These are phyloP conservation scores for Puccinia novopanici DNA, from an alignment of 1,284 basidiomycete species.

Conservation along the genomic window DNA sequence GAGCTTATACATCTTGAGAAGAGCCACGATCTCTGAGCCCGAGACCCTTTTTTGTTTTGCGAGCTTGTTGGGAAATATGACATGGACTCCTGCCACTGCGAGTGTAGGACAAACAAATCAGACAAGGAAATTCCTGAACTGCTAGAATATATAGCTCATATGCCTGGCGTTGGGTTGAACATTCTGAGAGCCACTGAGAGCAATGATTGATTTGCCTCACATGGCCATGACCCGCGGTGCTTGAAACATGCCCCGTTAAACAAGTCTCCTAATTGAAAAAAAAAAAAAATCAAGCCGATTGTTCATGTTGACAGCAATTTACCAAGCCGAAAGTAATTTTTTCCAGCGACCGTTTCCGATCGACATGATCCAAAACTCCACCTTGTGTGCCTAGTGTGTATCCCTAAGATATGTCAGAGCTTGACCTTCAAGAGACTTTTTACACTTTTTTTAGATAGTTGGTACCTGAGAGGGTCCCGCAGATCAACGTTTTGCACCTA, in stretches of 20 bases:
- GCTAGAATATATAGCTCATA: background rate
- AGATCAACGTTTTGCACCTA: slow-evolving; percentile 12
- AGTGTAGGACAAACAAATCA: slow-evolving; percentile 8
- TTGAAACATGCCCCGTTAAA: slow-evolving; percentile 1
- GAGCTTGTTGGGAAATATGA: background rate
- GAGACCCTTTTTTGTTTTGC: background rate
- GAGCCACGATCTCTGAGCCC: background rate
- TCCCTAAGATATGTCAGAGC: background rate
- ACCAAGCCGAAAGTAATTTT: slow-evolving; percentile 7
- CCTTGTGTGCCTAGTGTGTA: background rate
- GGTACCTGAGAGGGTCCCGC: slow-evolving; percentile 13
- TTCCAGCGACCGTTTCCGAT: slow-evolving; percentile 10
- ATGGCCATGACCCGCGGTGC: background rate
- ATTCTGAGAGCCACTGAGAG: background rate
- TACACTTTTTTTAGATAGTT: background rate
- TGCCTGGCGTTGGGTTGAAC: background rate
- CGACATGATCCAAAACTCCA: background rate
- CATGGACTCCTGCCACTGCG: background rate
- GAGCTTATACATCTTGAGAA: background rate
- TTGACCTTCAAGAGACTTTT: background rate
- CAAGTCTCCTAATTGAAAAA: background rate
- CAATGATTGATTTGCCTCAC: background rate
- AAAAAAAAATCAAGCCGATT: background rate
- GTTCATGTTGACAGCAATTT: background rate
- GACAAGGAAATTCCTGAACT: slow-evolving; percentile 15